Conservation (phyloP, 495 filamentous ascomycete species). For the Trichoderma parareesei region DNA sequence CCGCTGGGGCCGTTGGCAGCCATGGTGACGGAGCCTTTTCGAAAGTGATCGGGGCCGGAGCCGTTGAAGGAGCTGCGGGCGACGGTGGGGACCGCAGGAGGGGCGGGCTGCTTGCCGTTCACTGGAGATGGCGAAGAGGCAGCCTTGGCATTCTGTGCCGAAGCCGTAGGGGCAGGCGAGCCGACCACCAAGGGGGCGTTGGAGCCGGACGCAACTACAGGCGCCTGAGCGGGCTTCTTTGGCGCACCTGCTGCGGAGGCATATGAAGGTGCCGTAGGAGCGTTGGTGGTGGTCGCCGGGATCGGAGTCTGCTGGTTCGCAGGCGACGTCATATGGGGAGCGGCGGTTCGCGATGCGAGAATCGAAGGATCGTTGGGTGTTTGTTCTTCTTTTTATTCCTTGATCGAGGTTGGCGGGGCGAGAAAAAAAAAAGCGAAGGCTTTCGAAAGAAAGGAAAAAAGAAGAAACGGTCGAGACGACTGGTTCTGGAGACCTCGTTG, state of each 20-base stretch:
- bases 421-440: background rate
- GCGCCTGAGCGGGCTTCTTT: slow-evolving; percentile 61
- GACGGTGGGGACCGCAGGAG: slow-evolving; percentile 56
- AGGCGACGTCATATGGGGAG: slow-evolving; percentile 43
- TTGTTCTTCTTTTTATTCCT: slow-evolving; percentile 11
- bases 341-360: slow-evolving; percentile 28
- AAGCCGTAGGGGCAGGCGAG: slow-evolving; percentile 47
- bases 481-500: background rate
- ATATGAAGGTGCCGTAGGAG: slow-evolving; percentile 59
- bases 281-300: slow-evolving; percentile 52
- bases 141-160: slow-evolving; percentile 75
- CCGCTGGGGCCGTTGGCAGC: slow-evolving; percentile 66
- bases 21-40: slow-evolving; percentile 84
- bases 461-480: slow-evolving; percentile 10
- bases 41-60: slow-evolving; percentile 54
- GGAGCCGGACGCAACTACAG: slow-evolving; percentile 65
- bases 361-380: slow-evolving; percentile 5
- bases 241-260: slow-evolving; percentile 66
- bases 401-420: slow-evolving; percentile 14
- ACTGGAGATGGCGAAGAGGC: slow-evolving; percentile 59
- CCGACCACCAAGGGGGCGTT: slow-evolving; percentile 58
- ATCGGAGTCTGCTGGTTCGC: slow-evolving; percentile 41
- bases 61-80: slow-evolving; percentile 52
- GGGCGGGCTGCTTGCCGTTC: slow-evolving; percentile 72
- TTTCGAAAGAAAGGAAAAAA: background rate